A percentile compares a stretch with the other conserved stretches of the same genome.
phyloP scores from a whole-genome alignment of 192 early-diverging fungal genomes.

The Gonapodya sp. region DNA sequence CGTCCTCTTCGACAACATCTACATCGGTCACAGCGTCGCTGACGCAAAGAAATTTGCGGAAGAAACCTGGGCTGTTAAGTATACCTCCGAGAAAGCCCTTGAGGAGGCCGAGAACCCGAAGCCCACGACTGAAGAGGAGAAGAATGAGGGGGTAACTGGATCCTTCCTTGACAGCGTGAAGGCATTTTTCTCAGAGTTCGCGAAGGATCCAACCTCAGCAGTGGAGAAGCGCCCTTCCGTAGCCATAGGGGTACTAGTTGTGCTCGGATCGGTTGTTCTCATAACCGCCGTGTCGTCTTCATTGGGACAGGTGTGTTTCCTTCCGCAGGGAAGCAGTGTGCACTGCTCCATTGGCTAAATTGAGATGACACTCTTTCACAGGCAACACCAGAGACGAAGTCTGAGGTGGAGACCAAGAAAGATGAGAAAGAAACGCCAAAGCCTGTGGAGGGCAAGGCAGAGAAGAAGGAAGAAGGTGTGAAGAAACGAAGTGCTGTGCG shows the following conservation, averaged over 20 bases:
- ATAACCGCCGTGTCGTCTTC: not conserved
- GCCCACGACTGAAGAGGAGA: not conserved
- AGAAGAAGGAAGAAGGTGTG: not conserved
- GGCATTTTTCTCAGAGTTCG: not conserved
- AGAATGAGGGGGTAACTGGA: not conserved
- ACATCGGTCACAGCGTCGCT: conserved; percentile 61
- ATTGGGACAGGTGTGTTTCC: not conserved
- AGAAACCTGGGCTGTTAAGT: conserved; percentile 67
- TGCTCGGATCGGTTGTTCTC: not conserved
- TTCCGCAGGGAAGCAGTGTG: not conserved
- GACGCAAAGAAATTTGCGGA: conserved; percentile 62
- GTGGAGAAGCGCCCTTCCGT: not conserved
- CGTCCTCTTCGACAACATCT: conserved; percentile 87
- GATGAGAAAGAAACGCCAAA: not conserved
- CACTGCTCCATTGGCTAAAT: not conserved
- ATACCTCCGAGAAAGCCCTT: conserved; percentile 53
- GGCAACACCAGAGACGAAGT: not conserved
- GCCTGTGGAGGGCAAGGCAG: not conserved
- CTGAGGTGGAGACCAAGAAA: not conserved
- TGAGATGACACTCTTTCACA: not conserved
- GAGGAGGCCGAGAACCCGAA: conserved; percentile 46
- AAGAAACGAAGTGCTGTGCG: not conserved
- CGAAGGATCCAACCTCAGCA: not conserved
- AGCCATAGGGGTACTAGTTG: not conserved
- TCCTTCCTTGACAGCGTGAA: not conserved